Base-by-base conservation (phyloP, 225 moss, liverwort and hornwort genomes). In the Ulota crispa region DNA sequence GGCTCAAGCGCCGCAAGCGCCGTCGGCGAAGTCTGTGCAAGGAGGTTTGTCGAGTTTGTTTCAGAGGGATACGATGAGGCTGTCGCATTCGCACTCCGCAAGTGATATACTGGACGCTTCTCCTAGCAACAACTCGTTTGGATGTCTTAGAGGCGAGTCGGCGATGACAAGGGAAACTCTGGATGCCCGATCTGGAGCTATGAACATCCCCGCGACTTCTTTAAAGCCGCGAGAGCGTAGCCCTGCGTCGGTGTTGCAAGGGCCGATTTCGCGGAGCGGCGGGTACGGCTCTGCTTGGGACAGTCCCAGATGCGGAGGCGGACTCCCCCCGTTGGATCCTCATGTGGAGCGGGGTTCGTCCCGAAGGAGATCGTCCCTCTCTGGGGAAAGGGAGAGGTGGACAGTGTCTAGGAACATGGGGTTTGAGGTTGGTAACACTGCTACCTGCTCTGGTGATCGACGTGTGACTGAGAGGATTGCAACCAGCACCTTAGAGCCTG, bases 31-130 rank as follows among this genome's bases (percentile, higher is more conserved):
- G 28, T 67, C 89, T 18, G 78, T 94, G 62, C 86, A 88, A 31
- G 96, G 94, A 21, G 96, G 96, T 9, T 82, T 96, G 73, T 92
- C 94, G 0, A 91, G 90, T 78, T 86, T 96, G 20, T 96, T 94
- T 77, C 67, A 56, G 41, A 88, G 85, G 67, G 69, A 80, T 54
- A 43, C 71, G 61, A 76, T 59, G 50, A 87, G 78, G 77, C 72
- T 83, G 19, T 76, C 87, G 4, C 85, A 78, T 50, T 64, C 90
- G 1, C 79, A 74, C 64, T 80, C 92, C 28, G 77, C 73, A 21
- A 67, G 78, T 70, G 95, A 94, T 28, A 82, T 82, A 8, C 20
- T 84, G 77, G 95, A 95, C 13, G 85, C 56, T 8, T 82, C 80
- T 47, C 83, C 80, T 5, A 77, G 84, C 18, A 36, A 7, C n/a